Percentiles rank a stretch among this genome's conserved stretches.
phyloP scores from a whole-genome alignment of 805 yeast genomes.

The Zygosaccharomyces bailii region DNA sequence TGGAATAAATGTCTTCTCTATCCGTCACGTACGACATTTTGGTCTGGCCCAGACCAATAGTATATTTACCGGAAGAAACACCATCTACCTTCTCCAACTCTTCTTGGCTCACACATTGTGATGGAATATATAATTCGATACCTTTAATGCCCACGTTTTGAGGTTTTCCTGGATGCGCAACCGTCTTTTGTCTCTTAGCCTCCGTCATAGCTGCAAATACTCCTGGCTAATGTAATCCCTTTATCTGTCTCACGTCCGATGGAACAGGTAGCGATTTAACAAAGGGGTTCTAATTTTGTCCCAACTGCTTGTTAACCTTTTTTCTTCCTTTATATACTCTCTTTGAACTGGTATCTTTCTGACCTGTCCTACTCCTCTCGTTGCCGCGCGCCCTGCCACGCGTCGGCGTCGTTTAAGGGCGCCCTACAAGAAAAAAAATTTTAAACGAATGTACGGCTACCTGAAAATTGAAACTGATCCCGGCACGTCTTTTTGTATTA shows the following conservation, averaged over 20 bases:
- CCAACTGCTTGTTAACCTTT: background rate
- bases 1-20: conserved; percentile 94
- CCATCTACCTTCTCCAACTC: conserved; percentile 83
- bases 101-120: conserved; percentile 77
- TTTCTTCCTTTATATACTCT: conserved; percentile 4
- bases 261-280: conserved; percentile 66
- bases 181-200: conserved; percentile 31
- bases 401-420: conserved; percentile 2
- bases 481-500: background rate
- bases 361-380: conserved; percentile 2
- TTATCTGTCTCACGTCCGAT: background rate
- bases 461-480: background rate
- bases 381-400: conserved; percentile 9
- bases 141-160: conserved; percentile 96
- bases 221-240: background rate
- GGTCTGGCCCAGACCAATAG: conserved; percentile 98
- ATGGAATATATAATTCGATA: conserved; percentile 87
- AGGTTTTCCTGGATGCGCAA: conserved; percentile 43
- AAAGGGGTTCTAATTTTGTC: conserved; percentile 54
- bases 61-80: conserved; percentile 91
- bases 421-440: background rate
- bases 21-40: conserved; percentile 97
- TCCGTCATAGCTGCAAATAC: conserved; percentile 24
- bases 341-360: background rate
- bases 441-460: conserved; percentile 1